Percentiles rank a stretch among this genome's conserved stretches.
These are phyloP conservation scores for Eimeria praecox DNA, from an alignment of 169 alveolate species.

Conservation along the genomic window DNA sequence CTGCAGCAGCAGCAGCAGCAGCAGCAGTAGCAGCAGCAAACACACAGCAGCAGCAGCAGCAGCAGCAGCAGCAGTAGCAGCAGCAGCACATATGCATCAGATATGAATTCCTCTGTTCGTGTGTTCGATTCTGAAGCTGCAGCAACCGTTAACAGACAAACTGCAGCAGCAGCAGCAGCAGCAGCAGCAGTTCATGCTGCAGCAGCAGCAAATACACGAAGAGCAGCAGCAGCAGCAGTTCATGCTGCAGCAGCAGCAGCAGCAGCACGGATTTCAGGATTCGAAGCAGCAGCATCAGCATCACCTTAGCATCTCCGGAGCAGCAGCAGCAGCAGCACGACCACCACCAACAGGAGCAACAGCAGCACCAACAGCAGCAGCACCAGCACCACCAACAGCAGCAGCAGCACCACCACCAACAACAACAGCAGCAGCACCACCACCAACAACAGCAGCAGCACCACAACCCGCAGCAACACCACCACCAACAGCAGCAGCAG, in stretches of 20 bases:
- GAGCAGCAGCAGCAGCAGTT: neutral
- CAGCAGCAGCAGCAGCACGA: too few species aligned
- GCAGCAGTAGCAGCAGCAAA: neutral
- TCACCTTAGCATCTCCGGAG: too few species aligned
- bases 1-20: slow-evolving; percentile 37
- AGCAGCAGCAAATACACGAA: neutral
- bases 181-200: neutral
- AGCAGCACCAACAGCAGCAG: neutral
- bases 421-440: neutral
- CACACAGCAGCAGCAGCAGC: neutral
- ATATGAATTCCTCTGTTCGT: too few species aligned
- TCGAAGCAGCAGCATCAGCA: too few species aligned
- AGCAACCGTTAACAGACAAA: neutral
- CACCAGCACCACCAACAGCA: neutral
- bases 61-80: too few species aligned
- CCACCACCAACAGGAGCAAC: too few species aligned
- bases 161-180: too few species aligned
- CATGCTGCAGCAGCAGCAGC: too few species aligned
- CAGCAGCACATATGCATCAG: neutral
- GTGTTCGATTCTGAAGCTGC: too few species aligned
- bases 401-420: neutral
- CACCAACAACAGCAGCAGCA: too few species aligned
- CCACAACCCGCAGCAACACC: neutral
- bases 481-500: neutral
- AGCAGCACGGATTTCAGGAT: too few species aligned